Base-by-base conservation (phyloP, 2,329 filamentous ascomycete species). In the Atkinsonella texensis region DNA sequence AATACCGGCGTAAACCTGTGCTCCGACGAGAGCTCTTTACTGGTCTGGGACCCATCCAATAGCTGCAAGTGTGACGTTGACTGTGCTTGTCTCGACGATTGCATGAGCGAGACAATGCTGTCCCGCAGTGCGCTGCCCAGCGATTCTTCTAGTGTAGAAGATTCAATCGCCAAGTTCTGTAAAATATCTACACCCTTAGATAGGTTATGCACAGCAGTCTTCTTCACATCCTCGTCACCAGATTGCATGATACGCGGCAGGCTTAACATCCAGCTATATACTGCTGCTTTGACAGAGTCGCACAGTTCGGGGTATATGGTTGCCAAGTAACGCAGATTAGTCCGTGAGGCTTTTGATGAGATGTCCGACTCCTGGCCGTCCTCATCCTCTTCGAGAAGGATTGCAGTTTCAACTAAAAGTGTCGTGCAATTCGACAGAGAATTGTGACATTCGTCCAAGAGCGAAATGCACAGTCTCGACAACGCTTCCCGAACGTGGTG, bases 201-300 rank as follows among this genome's bases (percentile, higher is more conserved):
- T n/a, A 98, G 76, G 55, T 91, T 87, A 31, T 77, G 76, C 28
- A 97, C 77, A 2, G 84, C 81, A 51, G 78, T 76, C 55, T 81
- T 76, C 64, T 94, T 95, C 31, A 77, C 73, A n/a, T 75, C 74
- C 58, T 95, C 89, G 59, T 97, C 89, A 57, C 83, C 85, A 9
- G 83, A 80, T 63, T 91, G 88, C 81, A 96, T 90, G 13, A 88
- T 68, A 15, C 89, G 79, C 5, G 91, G 84, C 17, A 98, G 76
- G 41, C 87, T 84, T 2, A 81, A 80, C 23, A 90, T 77, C 89
- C 90, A 96, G 49, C 82, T 83, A 64, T 91, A 86, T 1, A 94
- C 74, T 1, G 80, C 84, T 31, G 75, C 77, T 58, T 87, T 87
- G 28, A 91, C 70, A 2, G 79, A 70, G 20, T 85, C 81, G 3